Evolutionary conservation across 2,329 filamentous ascomycete genomes (phyloP).

Genomic region (Graphilbum fragrans): DNA sequence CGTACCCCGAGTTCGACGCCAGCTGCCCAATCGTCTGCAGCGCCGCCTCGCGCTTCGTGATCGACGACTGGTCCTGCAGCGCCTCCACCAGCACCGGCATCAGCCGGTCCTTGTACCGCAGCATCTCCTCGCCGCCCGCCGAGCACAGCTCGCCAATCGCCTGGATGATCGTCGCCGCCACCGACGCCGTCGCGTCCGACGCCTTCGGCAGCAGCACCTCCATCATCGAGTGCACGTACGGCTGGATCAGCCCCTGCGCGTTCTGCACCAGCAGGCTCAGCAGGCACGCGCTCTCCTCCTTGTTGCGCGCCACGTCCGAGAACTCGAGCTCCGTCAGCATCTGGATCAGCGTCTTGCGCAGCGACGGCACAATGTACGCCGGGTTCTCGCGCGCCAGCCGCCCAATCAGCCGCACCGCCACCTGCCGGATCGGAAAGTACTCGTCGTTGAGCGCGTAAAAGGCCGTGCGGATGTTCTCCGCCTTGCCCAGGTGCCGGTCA

Average conservation of each 20-base stretch:
- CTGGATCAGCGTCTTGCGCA: constrained; percentile 91
- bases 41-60: constrained; percentile 80
- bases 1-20: constrained; percentile 92
- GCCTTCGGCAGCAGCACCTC: constrained; percentile 89
- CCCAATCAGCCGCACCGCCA: constrained; percentile 91
- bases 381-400: constrained; percentile 85
- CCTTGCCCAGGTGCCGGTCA: constrained; percentile 90
- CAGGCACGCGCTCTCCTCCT: constrained; percentile 90
- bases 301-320: constrained; percentile 84
- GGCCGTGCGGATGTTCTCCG: constrained; percentile 89
- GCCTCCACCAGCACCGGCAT: constrained; percentile 95
- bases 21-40: constrained; percentile 83
- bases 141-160: constrained; percentile 90
- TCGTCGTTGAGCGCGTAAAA: constrained; percentile 96
- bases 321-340: constrained; percentile 94
- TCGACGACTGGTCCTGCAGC: constrained; percentile 85
- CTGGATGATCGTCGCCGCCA: constrained; percentile 88
- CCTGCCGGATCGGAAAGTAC: constrained; percentile 82
- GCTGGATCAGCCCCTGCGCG: constrained; percentile 84
- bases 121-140: constrained; percentile 89
- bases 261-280: constrained; percentile 89
- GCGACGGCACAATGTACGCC: constrained; percentile 90
- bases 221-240: constrained; percentile 95
- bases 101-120: constrained; percentile 75
- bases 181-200: constrained; percentile 69